Conservation (phyloP, 2,329 filamentous ascomycete genomes). For the Arthrobotrys iridis region DNA sequence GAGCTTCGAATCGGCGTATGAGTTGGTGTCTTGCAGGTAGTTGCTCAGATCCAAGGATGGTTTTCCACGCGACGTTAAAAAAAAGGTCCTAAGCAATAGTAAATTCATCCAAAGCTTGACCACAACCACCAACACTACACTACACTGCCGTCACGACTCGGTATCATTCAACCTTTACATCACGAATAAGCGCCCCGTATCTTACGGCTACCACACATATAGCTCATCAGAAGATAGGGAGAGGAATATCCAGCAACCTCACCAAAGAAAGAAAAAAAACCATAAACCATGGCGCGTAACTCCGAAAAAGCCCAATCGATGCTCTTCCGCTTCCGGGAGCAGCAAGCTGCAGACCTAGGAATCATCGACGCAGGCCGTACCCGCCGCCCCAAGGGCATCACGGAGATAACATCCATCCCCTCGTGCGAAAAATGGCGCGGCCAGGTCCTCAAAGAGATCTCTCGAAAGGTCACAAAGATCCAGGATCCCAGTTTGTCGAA, state of each 20-base stretch:
- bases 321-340: slow-evolving; percentile 99
- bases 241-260: background rate
- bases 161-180: background rate
- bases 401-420: slow-evolving; percentile 82
- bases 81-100: slow-evolving; percentile 15
- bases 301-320: slow-evolving; percentile 99
- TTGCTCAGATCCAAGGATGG: slow-evolving; percentile 30
- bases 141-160: background rate
- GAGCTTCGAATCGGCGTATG: slow-evolving; percentile 8
- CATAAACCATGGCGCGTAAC: slow-evolving; percentile 52
- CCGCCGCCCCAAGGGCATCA: slow-evolving; percentile 87
- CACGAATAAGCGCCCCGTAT: background rate
- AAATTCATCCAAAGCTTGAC: slow-evolving; percentile 1
- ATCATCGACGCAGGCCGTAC: slow-evolving; percentile 93
- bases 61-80: slow-evolving; percentile 46
- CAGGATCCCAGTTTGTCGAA: slow-evolving; percentile 91
- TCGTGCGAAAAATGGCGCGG: slow-evolving; percentile 97
- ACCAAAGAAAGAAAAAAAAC: too few species aligned
- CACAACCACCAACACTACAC: slow-evolving; percentile 5
- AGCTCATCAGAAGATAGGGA: background rate
- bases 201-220: background rate
- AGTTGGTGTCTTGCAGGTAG: too few species aligned
- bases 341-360: slow-evolving; percentile 93
- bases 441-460: slow-evolving; percentile 96
- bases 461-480: slow-evolving; percentile 94